These are phyloP conservation scores for Eimeria tenella DNA, from an alignment of 169 alveolate species.

Conservation along the genomic window DNA sequence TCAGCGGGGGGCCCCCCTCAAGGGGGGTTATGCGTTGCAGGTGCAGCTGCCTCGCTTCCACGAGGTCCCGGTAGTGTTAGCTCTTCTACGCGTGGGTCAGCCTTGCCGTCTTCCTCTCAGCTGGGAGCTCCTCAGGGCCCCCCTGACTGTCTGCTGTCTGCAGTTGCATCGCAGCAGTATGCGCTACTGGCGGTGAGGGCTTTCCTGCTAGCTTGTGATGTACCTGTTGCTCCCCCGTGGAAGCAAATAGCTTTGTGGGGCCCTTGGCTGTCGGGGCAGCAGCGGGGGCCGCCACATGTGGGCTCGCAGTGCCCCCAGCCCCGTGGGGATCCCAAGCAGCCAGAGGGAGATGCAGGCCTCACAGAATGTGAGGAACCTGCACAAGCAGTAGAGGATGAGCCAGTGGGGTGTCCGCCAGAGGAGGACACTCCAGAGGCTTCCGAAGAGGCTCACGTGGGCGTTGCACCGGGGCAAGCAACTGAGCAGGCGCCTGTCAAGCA, in stretches of 20 bases:
- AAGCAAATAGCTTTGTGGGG: constrained; percentile 27
- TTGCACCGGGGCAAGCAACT: neutral
- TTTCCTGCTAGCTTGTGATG: constrained; percentile 27
- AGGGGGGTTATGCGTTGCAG: neutral
- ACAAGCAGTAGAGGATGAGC: constrained; percentile 1
- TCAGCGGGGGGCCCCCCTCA: constrained; percentile 8
- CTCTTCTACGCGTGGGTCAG: neutral
- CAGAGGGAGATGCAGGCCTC: neutral
- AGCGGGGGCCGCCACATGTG: constrained; percentile 32
- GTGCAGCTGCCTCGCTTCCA: neutral
- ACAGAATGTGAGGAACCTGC: constrained; percentile 16
- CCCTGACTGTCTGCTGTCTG: constrained; percentile 1
- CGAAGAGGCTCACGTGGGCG: neutral
- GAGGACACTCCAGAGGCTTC: neutral
- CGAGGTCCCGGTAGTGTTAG: constrained; percentile 13
- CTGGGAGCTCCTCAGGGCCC: constrained; percentile 23
- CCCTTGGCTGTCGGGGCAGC: constrained; percentile 43
- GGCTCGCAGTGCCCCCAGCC: neutral
- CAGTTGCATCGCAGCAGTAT: constrained; percentile 13
- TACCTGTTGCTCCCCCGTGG: constrained; percentile 21
- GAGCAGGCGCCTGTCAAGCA: neutral
- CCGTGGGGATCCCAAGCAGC: neutral
- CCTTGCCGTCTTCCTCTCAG: neutral
- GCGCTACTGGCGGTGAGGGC: constrained; percentile 41
- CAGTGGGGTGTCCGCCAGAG: neutral